phyloP scores from a whole-genome alignment of 2,329 filamentous ascomycete species.

The Colletotrichum musicola region DNA sequence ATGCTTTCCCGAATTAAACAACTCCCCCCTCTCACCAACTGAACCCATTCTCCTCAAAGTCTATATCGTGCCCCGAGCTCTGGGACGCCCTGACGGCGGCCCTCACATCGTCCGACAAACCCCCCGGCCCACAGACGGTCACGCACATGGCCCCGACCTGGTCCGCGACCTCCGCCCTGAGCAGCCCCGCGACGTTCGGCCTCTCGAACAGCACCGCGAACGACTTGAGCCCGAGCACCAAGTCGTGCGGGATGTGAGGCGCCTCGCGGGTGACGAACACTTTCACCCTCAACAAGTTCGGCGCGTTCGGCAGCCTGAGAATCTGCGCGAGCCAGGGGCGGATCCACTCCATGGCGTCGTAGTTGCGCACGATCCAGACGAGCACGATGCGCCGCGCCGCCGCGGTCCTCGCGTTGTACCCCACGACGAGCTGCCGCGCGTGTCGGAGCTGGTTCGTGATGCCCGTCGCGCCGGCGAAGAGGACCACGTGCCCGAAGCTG shows the following conservation, averaged over 20 bases:
- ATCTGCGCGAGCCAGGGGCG: constrained; percentile 70
- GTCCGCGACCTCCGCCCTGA: constrained; percentile 72
- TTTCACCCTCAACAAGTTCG: constrained; percentile 75
- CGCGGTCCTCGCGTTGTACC: constrained; percentile 63
- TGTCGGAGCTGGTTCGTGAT: constrained; percentile 81
- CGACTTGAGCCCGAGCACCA: constrained; percentile 58
- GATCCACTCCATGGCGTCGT: constrained; percentile 79
- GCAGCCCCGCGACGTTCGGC: constrained; percentile 72
- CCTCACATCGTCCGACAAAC: constrained; percentile 67
- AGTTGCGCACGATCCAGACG: constrained; percentile 78
- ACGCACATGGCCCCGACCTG: constrained; percentile 77
- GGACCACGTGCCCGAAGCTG: constrained; percentile 78
- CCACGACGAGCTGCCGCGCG: constrained; percentile 68
- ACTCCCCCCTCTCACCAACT: not conserved
- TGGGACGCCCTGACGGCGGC: constrained; percentile 60
- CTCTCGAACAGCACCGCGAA: constrained; percentile 79
- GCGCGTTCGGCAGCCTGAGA: constrained; percentile 72
- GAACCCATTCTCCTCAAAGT: constrained; percentile 70
- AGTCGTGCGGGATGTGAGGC: constrained; percentile 46
- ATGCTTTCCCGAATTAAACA: too few relatives aligned
- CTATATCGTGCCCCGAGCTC: constrained; percentile 59
- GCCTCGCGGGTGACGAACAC: constrained; percentile 77
- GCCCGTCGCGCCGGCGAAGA: constrained; percentile 78
- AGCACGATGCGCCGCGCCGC: constrained; percentile 74
- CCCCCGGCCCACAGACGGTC: constrained; percentile 67